A percentile compares a stretch with the other conserved stretches of the same genome.
Conservation (phyloP, 305 asterid species). For the Rubia peregrina region DNA sequence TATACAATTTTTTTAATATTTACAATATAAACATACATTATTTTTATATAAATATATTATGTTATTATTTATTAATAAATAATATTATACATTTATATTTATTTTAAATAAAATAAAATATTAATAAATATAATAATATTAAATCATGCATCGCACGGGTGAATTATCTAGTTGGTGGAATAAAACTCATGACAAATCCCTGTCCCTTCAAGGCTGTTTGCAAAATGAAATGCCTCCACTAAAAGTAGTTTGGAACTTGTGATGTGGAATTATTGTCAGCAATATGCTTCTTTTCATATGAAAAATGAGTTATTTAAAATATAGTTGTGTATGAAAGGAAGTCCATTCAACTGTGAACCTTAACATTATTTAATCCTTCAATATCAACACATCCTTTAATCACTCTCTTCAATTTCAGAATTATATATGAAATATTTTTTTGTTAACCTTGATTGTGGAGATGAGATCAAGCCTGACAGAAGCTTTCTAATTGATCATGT, state of each 20-base stretch:
- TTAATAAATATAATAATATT: too few relatives aligned
- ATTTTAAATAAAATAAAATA: too few relatives aligned
- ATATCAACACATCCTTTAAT: neutral
- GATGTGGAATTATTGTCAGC: neutral
- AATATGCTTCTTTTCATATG: neutral
- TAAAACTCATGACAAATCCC: neutral
- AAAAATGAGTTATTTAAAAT: neutral
- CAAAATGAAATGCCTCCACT: neutral
- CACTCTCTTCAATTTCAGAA: neutral
- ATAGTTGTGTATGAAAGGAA: neutral
- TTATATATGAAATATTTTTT: neutral
- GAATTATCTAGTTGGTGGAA: neutral
- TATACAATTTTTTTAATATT: too few relatives aligned
- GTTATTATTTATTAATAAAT: too few relatives aligned
- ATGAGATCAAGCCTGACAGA: conserved; percentile 9
- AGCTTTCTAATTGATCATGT: conserved; percentile 21
- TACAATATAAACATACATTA: too few relatives aligned
- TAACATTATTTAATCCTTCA: neutral
- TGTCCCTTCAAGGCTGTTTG: neutral
- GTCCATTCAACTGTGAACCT: neutral
- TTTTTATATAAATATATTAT: too few relatives aligned
- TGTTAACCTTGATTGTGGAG: neutral
- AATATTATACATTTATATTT: too few relatives aligned
- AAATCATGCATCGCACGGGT: too few relatives aligned
- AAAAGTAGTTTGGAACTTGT: neutral